phyloP scores from a whole-genome alignment of 768 basidiomycete species.

The Myochromella boudieri region DNA sequence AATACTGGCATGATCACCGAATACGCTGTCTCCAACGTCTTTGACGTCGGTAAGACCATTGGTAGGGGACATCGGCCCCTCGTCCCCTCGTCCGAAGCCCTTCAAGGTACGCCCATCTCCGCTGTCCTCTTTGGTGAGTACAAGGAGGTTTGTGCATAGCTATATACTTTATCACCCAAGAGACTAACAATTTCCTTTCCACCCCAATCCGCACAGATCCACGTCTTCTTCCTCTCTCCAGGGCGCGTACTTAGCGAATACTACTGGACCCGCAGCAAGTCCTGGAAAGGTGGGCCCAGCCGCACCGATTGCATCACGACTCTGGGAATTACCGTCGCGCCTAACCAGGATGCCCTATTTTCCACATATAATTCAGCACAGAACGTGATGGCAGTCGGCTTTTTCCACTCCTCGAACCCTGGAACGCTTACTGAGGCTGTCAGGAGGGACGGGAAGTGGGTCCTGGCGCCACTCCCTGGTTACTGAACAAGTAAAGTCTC shows the following conservation, averaged over 20 bases:
- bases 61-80: not conserved
- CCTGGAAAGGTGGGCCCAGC: conserved; percentile 2
- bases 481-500: no score
- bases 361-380: not conserved
- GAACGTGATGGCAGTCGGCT: not conserved
- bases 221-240: not conserved
- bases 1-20: not conserved
- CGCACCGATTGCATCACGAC: conserved; percentile 4
- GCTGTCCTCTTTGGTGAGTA: not conserved
- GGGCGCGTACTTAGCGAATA: conserved; percentile 1
- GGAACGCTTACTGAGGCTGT: not conserved
- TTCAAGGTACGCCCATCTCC: not conserved
- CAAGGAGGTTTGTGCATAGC: not conserved
- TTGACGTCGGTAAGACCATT: not conserved
- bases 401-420: not conserved
- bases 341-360: not conserved
- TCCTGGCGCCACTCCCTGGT: not conserved
- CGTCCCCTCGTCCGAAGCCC: not conserved
- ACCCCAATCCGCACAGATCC: not conserved
- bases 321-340: not conserved
- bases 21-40: not conserved
- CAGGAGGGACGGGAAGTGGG: not conserved
- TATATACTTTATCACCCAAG: not conserved
- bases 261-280: not conserved
- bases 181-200: not conserved